A percentile compares a stretch with the other conserved stretches of the same genome.
Conservation (phyloP, 768 basidiomycete genomes). For the Austroboletus eburneus region DNA sequence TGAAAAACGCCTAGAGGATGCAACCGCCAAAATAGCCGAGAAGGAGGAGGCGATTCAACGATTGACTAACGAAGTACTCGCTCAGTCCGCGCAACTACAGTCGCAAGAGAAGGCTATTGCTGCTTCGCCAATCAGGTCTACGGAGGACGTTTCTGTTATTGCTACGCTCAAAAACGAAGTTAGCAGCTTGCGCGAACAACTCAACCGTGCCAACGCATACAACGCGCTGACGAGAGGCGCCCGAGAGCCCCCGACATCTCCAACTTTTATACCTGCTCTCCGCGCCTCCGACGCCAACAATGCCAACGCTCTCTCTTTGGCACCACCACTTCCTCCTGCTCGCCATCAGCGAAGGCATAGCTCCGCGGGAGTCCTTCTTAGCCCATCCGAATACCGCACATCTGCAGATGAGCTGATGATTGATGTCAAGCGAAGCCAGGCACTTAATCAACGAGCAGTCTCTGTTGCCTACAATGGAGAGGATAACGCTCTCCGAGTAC, state of each 20-base stretch:
- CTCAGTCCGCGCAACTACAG: constrained; percentile 74
- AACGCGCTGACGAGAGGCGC: constrained; percentile 76
- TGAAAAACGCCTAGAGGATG: constrained; percentile 78
- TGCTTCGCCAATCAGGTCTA: constrained; percentile 54
- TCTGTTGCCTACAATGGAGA: constrained; percentile 87
- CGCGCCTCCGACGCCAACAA: constrained; percentile 45
- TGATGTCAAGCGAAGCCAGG: constrained; percentile 66
- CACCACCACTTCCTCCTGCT: constrained; percentile 34
- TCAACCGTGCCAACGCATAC: constrained; percentile 92
- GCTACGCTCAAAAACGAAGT: constrained; percentile 90
- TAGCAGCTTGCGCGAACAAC: constrained; percentile 86
- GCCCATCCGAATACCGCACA: constrained; percentile 59
- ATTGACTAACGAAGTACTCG: constrained; percentile 71
- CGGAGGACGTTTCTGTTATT: constrained; percentile 85
- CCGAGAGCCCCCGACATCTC: constrained; percentile 74
- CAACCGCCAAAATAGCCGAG: constrained; percentile 64
- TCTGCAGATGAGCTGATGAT: constrained; percentile 77
- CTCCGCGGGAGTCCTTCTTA: constrained; percentile 73
- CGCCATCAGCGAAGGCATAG: constrained; percentile 83
- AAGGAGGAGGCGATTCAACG: constrained; percentile 83
- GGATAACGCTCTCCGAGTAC: constrained; percentile 64
- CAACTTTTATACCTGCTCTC: constrained; percentile 80
- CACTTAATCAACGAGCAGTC: constrained; percentile 74
- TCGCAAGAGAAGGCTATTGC: constrained; percentile 70
- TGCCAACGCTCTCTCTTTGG: constrained; percentile 43